phyloP scores from a whole-genome alignment of 345 rosid species.

The Gossypium australe region DNA sequence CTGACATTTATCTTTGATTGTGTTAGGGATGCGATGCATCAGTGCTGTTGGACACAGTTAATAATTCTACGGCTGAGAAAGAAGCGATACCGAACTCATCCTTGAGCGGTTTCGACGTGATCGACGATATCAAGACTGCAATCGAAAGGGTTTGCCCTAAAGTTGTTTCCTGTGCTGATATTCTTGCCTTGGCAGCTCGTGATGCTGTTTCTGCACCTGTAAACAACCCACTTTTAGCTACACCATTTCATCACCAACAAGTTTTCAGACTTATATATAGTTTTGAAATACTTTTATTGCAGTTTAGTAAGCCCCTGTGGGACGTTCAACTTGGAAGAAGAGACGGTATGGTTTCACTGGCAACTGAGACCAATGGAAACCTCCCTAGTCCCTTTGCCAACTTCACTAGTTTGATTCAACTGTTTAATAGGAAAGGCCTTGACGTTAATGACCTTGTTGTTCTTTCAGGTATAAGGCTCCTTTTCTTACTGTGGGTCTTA shows the following conservation, averaged over 20 bases:
- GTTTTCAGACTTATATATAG: neutral
- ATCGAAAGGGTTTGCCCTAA: slow-evolving; percentile 45
- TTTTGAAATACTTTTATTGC: slow-evolving; percentile 10
- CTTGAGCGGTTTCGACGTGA: slow-evolving; percentile 42
- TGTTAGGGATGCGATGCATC: slow-evolving; percentile 53
- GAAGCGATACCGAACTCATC: slow-evolving; percentile 48
- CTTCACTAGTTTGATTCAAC: slow-evolving; percentile 30
- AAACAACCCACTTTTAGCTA: neutral
- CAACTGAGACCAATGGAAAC: slow-evolving; percentile 33
- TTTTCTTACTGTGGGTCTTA: neutral
- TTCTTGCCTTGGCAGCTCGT: slow-evolving; percentile 50
- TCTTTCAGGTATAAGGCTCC: slow-evolving; percentile 40
- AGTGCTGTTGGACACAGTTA: slow-evolving; percentile 12
- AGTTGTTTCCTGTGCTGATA: slow-evolving; percentile 57
- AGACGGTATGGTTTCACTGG: slow-evolving; percentile 53
- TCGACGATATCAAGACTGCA: slow-evolving; percentile 48
- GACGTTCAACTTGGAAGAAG: slow-evolving; percentile 47
- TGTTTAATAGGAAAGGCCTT: slow-evolving; percentile 36
- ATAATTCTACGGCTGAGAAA: slow-evolving; percentile 36
- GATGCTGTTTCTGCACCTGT: slow-evolving; percentile 57
- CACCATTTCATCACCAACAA: neutral
- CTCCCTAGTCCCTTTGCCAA: slow-evolving; percentile 42
- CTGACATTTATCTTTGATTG: neutral
- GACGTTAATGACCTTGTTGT: slow-evolving; percentile 42
- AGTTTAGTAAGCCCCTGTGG: slow-evolving; percentile 46